Evolutionary conservation across 768 basidiomycete genomes (phyloP).

Genomic region (Ramaria rubella): DNA sequence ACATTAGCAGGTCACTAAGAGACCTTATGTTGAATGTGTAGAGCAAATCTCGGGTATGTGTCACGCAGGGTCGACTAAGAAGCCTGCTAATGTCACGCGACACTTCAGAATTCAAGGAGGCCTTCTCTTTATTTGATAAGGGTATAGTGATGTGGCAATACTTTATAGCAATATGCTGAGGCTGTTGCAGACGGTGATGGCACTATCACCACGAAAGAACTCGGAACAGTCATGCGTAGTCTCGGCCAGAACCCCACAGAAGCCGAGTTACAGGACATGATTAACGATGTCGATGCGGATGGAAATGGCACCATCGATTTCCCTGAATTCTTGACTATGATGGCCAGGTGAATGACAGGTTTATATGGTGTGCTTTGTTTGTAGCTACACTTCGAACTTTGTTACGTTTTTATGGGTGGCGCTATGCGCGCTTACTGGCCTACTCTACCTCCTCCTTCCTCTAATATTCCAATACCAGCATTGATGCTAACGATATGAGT

Average conservation of each 20-base stretch:
- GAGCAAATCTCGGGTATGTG: conserved; percentile 84
- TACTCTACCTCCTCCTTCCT: background rate
- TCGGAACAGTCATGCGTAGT: conserved; percentile 91
- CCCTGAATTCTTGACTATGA: conserved; percentile 78
- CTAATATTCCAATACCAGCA: background rate
- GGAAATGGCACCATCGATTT: conserved; percentile 84
- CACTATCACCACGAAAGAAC: conserved; percentile 85
- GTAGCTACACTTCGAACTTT: no score
- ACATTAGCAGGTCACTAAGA: background rate
- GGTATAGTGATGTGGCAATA: conserved; percentile 39
- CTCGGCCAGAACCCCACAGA: conserved; percentile 91
- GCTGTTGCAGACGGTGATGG: conserved; percentile 74
- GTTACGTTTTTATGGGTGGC: background rate
- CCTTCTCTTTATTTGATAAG: conserved; percentile 96
- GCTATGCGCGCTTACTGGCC: background rate
- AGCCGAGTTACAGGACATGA: conserved; percentile 89
- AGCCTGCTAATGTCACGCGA: conserved; percentile 4
- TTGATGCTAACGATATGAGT: conserved; percentile 9
- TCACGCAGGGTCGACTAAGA: background rate
- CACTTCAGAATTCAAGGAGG: conserved; percentile 92
- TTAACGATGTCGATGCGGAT: conserved; percentile 89
- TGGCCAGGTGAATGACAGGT: conserved; percentile 37
- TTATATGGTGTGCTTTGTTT: background rate
- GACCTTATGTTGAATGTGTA: conserved; percentile 23
- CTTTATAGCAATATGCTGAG: background rate